Percentiles rank a stretch among this genome's conserved stretches.
These are phyloP conservation scores for Petunia secreta DNA, from an alignment of 257 asterid genomes.

Conservation along the genomic window DNA sequence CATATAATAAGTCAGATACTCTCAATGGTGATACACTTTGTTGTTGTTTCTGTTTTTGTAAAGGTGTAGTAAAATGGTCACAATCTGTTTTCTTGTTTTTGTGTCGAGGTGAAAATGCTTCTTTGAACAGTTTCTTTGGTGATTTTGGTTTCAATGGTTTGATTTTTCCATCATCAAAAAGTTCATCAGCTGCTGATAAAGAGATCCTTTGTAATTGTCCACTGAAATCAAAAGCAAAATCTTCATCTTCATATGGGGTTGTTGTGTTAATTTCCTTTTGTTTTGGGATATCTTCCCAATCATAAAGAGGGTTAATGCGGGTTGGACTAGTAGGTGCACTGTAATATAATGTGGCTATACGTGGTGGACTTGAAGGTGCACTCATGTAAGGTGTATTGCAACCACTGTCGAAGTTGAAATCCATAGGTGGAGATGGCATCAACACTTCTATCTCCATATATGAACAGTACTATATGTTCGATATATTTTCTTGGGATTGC, in stretches of 20 bases:
- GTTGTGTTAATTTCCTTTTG: slow-evolving; percentile 8
- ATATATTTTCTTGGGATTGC: neutral
- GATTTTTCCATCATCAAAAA: slow-evolving; percentile 84
- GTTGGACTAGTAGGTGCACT: slow-evolving; percentile 81
- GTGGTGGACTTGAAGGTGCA: slow-evolving; percentile 69
- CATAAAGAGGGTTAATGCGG: slow-evolving; percentile 46
- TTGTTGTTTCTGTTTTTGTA: slow-evolving; percentile 47
- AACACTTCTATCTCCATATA: slow-evolving; percentile 47
- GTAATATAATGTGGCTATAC: slow-evolving; percentile 49
- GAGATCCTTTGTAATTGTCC: slow-evolving; percentile 57
- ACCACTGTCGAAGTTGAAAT: slow-evolving; percentile 59
- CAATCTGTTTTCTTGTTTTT: slow-evolving; percentile 35
- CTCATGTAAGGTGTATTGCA: slow-evolving; percentile 60
- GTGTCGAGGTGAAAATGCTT: slow-evolving; percentile 59
- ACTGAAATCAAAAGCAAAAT: slow-evolving; percentile 83
- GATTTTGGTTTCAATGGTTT: slow-evolving; percentile 72
- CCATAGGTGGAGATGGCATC: slow-evolving; percentile 37
- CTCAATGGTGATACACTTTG: slow-evolving; percentile 77
- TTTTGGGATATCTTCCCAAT: slow-evolving; percentile 72
- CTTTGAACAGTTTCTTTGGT: slow-evolving; percentile 44
- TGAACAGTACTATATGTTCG: neutral
- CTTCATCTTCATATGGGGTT: slow-evolving; percentile 39
- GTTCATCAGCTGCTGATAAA: slow-evolving; percentile 75
- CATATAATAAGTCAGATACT: slow-evolving; percentile 67
- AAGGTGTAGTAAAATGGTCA: slow-evolving; percentile 71